These are phyloP conservation scores for Microbotryomycetes sp. DNA, from an alignment of 1,284 basidiomycete genomes.

Conservation along the genomic window DNA sequence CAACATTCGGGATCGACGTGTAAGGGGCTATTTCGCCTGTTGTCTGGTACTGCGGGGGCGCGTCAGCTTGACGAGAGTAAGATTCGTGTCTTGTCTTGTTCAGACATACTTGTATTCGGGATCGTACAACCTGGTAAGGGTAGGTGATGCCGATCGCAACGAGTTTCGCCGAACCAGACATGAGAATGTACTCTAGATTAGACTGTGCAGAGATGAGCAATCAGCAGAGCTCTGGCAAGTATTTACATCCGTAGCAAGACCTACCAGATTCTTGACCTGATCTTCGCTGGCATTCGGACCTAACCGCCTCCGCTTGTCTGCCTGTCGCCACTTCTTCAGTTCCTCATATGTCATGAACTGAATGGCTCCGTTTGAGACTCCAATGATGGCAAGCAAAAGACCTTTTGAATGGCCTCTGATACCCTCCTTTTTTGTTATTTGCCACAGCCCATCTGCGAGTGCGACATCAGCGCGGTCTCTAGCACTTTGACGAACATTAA, in stretches of 20 bases:
- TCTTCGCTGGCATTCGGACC: conserved; percentile 40
- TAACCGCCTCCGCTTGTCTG: conserved; percentile 54
- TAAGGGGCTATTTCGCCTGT: conserved; percentile 50
- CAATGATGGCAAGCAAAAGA: conserved; percentile 78
- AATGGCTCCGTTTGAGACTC: conserved; percentile 89
- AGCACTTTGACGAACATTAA: background rate
- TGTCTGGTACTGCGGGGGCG: conserved; percentile 52
- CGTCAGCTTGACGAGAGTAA: background rate
- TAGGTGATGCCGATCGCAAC: conserved; percentile 81
- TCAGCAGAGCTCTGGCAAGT: background rate
- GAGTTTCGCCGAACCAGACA: conserved; percentile 86
- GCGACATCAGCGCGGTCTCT: background rate
- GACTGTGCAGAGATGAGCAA: conserved; percentile 49
- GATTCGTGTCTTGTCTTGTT: background rate
- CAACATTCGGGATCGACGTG: conserved; percentile 71
- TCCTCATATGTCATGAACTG: conserved; percentile 97
- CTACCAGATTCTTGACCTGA: conserved; percentile 73
- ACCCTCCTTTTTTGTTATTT: conserved; percentile 55
- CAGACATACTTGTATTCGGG: conserved; percentile 72
- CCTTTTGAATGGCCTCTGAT: conserved; percentile 76
- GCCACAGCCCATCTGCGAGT: conserved; percentile 63
- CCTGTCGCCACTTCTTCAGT: conserved; percentile 75
- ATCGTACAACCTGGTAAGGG: conserved; percentile 94
- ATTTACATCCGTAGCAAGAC: conserved; percentile 37
- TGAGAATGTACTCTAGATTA: conserved; percentile 83